These are phyloP conservation scores for Lojkania enalia DNA, from an alignment of 2,329 filamentous ascomycete species.

Conservation along the genomic window DNA sequence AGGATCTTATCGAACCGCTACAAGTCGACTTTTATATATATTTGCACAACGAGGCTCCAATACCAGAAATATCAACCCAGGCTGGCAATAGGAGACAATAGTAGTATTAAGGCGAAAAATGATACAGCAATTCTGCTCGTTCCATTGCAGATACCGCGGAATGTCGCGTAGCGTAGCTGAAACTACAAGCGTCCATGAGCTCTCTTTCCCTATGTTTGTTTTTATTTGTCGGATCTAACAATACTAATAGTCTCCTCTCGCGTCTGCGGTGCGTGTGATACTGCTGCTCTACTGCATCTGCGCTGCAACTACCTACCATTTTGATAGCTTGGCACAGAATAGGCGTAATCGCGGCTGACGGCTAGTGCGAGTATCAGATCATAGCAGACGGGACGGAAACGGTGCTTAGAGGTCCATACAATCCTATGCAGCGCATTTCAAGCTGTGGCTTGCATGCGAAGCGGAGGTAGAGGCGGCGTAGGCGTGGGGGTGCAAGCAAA, in stretches of 20 bases:
- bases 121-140: no score
- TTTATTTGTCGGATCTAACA: background rate
- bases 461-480: slow-evolving; percentile 4
- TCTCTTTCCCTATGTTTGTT: no score
- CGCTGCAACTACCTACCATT: slow-evolving; percentile 15
- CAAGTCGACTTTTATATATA: no score
- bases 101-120: no score
- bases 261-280: slow-evolving; percentile 5
- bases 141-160: no score
- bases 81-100: no score
- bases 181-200: no score
- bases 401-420: slow-evolving; percentile 1
- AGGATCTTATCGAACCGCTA: no score
- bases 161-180: no score
- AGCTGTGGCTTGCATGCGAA: slow-evolving; percentile 7
- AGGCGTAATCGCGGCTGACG: slow-evolving; percentile 12
- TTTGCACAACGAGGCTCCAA: no score
- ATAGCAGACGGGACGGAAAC: slow-evolving; percentile 2
- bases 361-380: slow-evolving; percentile 18
- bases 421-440: background rate
- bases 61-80: no score
- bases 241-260: background rate
- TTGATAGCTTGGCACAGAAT: slow-evolving; percentile 24
- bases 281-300: slow-evolving; percentile 9
- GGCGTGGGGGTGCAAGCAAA: slow-evolving; percentile 6